These are phyloP conservation scores for Emericellopsis terricola DNA, from an alignment of 495 filamentous ascomycete genomes.

Conservation along the genomic window DNA sequence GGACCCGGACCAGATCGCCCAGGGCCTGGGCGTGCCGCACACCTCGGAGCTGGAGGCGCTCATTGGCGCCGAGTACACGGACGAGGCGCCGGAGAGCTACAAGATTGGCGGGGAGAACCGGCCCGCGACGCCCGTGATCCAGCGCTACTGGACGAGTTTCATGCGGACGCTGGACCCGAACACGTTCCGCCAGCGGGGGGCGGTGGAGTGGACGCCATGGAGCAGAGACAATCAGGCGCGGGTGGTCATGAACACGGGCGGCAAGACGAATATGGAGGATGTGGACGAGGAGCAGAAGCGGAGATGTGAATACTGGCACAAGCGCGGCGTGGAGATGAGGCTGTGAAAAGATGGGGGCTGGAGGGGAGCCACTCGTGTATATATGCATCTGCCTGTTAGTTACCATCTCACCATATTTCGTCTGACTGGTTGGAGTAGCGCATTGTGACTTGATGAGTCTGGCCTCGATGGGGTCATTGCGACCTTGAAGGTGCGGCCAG, in stretches of 20 bases:
- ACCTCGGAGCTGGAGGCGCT: slow-evolving; percentile 43
- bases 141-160: slow-evolving; percentile 54
- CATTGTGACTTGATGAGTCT: no score
- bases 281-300: slow-evolving; percentile 5
- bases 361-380: no score
- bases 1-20: slow-evolving; percentile 24
- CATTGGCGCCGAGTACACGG: slow-evolving; percentile 25
- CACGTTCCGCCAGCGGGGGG: slow-evolving; percentile 18
- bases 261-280: slow-evolving; percentile 8
- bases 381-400: no score
- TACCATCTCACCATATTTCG: no score
- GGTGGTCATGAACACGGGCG: slow-evolving; percentile 8
- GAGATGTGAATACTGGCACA: slow-evolving; percentile 18
- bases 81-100: slow-evolving; percentile 32
- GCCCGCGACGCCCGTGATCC: slow-evolving; percentile 35
- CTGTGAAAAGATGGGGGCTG: slow-evolving; percentile 25
- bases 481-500: slow-evolving; percentile 44
- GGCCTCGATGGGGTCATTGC: slow-evolving; percentile 55
- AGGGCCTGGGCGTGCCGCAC: slow-evolving; percentile 43
- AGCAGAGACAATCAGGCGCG: slow-evolving; percentile 4
- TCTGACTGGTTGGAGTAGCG: no score
- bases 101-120: slow-evolving; percentile 25
- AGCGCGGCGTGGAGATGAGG: slow-evolving; percentile 29
- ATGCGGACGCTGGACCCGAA: slow-evolving; percentile 49
- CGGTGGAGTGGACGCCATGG: slow-evolving; percentile 31